Percentiles rank a stretch among this genome's conserved stretches.
Evolutionary conservation across 1,284 basidiomycete genomes (phyloP).

Genomic region (Rhodotorula mucilaginosa): DNA sequence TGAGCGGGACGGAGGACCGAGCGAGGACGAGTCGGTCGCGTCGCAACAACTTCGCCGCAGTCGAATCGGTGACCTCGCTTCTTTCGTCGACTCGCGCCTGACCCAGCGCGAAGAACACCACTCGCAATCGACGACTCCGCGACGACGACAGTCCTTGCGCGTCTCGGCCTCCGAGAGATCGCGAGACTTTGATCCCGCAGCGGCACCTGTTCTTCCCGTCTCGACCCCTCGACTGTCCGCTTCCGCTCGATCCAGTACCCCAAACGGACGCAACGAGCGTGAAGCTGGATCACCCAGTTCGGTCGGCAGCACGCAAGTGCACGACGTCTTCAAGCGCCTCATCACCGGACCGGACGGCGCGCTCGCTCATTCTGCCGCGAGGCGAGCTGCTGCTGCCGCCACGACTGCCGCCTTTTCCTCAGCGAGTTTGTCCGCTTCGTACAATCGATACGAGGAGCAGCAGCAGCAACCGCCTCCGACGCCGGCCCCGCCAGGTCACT

Average conservation of each 20-base stretch:
- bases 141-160: conserved; percentile 16
- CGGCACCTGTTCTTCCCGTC: not conserved
- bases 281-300: not conserved
- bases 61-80: conserved; percentile 19
- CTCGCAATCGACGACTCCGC: not conserved
- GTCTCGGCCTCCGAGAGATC: conserved; percentile 14
- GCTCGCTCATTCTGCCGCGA: conserved; percentile 27
- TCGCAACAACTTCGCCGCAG: conserved; percentile 14
- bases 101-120: not conserved
- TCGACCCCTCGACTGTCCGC: not conserved
- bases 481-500: conserved; percentile 22
- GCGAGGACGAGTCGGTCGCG: conserved; percentile 25
- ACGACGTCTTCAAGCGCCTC: conserved; percentile 33
- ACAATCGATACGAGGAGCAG: not conserved
- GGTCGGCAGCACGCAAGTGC: conserved; percentile 16
- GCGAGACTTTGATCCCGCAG: conserved; percentile 7
- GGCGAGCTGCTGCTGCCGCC: conserved; percentile 8
- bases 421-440: not conserved
- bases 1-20: not conserved
- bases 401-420: not conserved
- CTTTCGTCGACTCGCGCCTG: conserved; percentile 25
- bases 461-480: not conserved
- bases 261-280: not conserved
- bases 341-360: conserved; percentile 36
- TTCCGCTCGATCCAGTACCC: not conserved